phyloP scores from a whole-genome alignment of 2,329 filamentous ascomycete genomes.

The Diplocarpon mali region DNA sequence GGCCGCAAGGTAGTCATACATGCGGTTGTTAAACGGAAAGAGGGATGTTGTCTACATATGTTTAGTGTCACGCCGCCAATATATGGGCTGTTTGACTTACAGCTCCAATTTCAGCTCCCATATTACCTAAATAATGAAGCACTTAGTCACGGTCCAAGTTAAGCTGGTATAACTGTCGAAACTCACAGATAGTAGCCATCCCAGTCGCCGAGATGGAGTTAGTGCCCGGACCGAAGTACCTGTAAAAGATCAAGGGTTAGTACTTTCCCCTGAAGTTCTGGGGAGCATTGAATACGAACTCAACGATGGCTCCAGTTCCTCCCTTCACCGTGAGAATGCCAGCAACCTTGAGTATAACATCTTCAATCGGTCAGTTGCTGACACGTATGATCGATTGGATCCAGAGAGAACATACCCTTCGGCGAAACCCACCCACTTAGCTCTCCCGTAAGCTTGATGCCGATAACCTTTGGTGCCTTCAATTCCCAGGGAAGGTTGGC shows the following conservation, averaged over 20 bases:
- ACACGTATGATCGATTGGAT: neutral
- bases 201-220: constrained; percentile 69
- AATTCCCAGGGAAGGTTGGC: constrained; percentile 94
- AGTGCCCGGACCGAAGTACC: constrained; percentile 51
- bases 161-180: constrained; percentile 35
- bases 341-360: constrained; percentile 95
- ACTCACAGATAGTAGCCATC: constrained; percentile 67
- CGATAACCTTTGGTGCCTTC: constrained; percentile 94
- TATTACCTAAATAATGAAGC: constrained; percentile 1
- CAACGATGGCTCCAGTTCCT: constrained; percentile 83
- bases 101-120: constrained; percentile 2
- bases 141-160: neutral
- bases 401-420: constrained; percentile 54
- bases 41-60: constrained; percentile 83
- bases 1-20: constrained; percentile 89
- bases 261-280: neutral
- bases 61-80: constrained; percentile 39
- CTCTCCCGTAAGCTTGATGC: constrained; percentile 86
- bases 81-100: neutral
- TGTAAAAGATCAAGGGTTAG: constrained; percentile 27
- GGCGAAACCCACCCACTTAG: constrained; percentile 85
- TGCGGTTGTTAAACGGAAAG: constrained; percentile 96
- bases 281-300: constrained; percentile 27
- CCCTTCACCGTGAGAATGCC: constrained; percentile 97
- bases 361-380: constrained; percentile 33